phyloP scores from a whole-genome alignment of 2,329 filamentous ascomycete genomes.

The Rhinocladiella similis region DNA sequence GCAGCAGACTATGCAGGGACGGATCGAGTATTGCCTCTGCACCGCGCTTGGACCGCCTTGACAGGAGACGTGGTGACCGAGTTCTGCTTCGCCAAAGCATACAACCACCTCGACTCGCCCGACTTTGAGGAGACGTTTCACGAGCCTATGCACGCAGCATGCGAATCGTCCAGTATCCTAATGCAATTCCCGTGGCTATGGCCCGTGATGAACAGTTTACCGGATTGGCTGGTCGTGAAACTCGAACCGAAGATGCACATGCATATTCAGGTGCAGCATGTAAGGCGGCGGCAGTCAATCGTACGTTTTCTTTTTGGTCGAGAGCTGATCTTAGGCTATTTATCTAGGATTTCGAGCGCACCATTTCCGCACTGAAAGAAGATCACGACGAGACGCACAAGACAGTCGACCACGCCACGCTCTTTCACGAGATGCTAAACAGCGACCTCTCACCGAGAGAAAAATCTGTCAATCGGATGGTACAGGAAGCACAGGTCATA shows the following conservation, averaged over 20 bases:
- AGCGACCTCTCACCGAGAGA: slow-evolving; percentile 32
- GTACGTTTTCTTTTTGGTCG: not conserved
- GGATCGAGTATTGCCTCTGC: slow-evolving; percentile 28
- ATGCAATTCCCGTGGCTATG: slow-evolving; percentile 20
- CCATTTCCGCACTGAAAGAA: not conserved
- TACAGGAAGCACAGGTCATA: slow-evolving; percentile 35
- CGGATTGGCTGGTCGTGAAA: slow-evolving; percentile 22
- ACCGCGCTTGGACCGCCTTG: slow-evolving; percentile 37
- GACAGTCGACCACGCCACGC: slow-evolving; percentile 7
- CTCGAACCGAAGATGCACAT: not conserved
- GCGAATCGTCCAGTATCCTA: slow-evolving; percentile 11
- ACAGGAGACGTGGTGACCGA: slow-evolving; percentile 50
- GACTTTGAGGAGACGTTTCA: slow-evolving; percentile 23
- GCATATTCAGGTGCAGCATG: slow-evolving; percentile 13
- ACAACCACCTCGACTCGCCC: slow-evolving; percentile 22
- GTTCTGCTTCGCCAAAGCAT: slow-evolving; percentile 34
- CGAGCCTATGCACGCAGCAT: slow-evolving; percentile 16
- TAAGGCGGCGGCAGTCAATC: not conserved
- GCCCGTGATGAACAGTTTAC: slow-evolving; percentile 28
- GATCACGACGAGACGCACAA: not conserved
- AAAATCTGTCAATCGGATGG: slow-evolving; percentile 36
- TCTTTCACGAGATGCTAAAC: slow-evolving; percentile 36
- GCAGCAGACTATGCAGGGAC: slow-evolving; percentile 26
- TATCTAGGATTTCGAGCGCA: not conserved
- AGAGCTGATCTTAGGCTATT: not conserved